Base-by-base conservation (phyloP, 768 basidiomycete species). In the Rhodotorula paludigena region DNA sequence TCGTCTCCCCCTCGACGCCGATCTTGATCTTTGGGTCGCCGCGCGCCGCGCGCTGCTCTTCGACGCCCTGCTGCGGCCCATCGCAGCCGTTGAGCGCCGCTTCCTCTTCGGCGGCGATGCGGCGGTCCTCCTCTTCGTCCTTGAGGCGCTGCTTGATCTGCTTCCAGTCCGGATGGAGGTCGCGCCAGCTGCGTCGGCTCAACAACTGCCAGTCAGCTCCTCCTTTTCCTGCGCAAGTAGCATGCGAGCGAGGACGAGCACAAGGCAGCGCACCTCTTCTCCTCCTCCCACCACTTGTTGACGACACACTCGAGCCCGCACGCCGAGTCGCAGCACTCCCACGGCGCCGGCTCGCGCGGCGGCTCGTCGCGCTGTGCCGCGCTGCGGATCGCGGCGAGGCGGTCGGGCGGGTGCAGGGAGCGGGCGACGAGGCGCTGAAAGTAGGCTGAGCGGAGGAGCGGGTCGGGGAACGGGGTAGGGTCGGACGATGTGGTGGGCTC, bases 241-340 rank as follows among this genome's bases (percentile, higher is more conserved):
- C 38, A 48, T 2, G 30, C 21, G 11, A 28, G 39, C 23, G 14
- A 18, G 38, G n/a, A n/a, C n/a, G n/a, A n/a, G n/a, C n/a, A n/a
- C n/a, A n/a, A 39, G 36, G 6, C 41, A 12, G 48, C 58, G 48
- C 55, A 67, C 61, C 57, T 63, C 52, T 63, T 63, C 23, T 68
- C 66, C 23, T 68, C 66, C 30, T 68, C 66, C 66, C 66, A 68
- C 66, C 66, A 63, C 15, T 33, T 39, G 23, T 30, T 25, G 14
- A 48, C 56, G 12, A 68, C 66, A 20, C 66, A 68, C 18, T 63
- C 66, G n/a, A 68, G 36, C 5, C 36, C 61, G 30, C 66, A 68
- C 20, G 30, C 60, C 11, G 39, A 57, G 15, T 38, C 57, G 45
- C 66, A 68, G 44, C 66, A 68, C 25, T 59, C 61, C 30, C 44